A percentile compares a stretch with the other conserved stretches of the same genome.
phyloP scores from a whole-genome alignment of 1,139 yeast genomes.

The Keqinozyma sinolaborantium region DNA sequence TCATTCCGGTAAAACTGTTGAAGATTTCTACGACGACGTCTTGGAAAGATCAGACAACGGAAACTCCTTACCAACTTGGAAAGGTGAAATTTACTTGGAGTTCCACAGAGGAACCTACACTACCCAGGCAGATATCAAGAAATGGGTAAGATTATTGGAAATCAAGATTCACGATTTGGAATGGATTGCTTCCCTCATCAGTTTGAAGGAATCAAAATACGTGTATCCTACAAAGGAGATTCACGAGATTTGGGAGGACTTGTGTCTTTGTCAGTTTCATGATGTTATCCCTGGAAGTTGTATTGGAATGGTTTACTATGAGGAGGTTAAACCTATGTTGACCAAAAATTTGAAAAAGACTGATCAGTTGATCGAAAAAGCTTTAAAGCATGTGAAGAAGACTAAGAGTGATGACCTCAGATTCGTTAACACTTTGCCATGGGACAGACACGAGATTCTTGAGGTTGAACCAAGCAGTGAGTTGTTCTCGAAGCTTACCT shows the following conservation, averaged over 20 bases:
- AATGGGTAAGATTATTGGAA: conserved; percentile 77
- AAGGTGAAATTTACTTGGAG: conserved; percentile 90
- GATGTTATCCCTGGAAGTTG: conserved; percentile 96
- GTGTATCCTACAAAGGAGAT: conserved; percentile 69
- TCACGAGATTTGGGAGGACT: conserved; percentile 78
- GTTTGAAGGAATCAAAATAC: conserved; percentile 50
- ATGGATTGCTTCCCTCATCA: conserved; percentile 72
- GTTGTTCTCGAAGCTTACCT: conserved; percentile 4
- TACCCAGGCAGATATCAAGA: conserved; percentile 83
- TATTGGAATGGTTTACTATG: conserved; percentile 88
- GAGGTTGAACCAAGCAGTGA: conserved; percentile 17
- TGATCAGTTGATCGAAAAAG: conserved; percentile 48
- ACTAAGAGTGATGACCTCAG: conserved; percentile 13
- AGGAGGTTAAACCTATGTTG: conserved; percentile 86
- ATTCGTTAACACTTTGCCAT: conserved; percentile 59
- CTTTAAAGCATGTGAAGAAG: conserved; percentile 28
- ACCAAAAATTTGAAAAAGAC: conserved; percentile 52
- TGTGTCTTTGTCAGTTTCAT: conserved; percentile 90
- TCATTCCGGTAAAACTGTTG: conserved; percentile 71
- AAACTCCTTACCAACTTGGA: conserved; percentile 73
- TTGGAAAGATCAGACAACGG: conserved; percentile 65
- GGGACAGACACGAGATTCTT: conserved; percentile 60
- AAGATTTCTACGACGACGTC: conserved; percentile 72
- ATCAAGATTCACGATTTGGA: conserved; percentile 81
- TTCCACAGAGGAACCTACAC: conserved; percentile 97